Evolutionary conservation across 768 basidiomycete species (phyloP).

Genomic region (Wakefieldia striispora): DNA sequence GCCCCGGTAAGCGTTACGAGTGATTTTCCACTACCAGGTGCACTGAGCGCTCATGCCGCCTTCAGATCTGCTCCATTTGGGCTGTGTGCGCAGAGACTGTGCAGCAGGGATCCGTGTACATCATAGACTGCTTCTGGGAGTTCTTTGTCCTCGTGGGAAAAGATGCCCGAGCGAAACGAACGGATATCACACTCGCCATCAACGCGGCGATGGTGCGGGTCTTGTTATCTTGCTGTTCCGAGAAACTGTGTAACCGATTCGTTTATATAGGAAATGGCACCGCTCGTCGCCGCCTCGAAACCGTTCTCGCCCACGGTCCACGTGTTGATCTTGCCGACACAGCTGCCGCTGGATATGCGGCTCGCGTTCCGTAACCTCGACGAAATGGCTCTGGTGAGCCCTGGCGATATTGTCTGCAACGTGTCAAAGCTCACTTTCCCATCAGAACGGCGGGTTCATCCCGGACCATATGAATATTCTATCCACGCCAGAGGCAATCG

Average conservation of each 20-base stretch:
- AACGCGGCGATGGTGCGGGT: conserved; percentile 50
- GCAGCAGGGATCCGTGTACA: conserved; percentile 50
- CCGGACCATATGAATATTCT: conserved; percentile 82
- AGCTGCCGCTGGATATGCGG: conserved; percentile 68
- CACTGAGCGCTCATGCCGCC: conserved; percentile 1
- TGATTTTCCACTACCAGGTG: neutral
- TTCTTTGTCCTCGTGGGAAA: conserved; percentile 71
- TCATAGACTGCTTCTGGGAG: conserved; percentile 80
- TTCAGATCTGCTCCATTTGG: conserved; percentile 47
- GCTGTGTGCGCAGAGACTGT: conserved; percentile 40
- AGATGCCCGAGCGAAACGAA: conserved; percentile 58
- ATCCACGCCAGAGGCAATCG: conserved; percentile 50
- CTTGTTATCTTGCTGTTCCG: neutral
- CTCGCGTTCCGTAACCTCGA: conserved; percentile 68
- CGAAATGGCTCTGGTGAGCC: conserved; percentile 55
- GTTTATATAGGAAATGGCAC: conserved; percentile 49
- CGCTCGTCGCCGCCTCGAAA: conserved; percentile 45
- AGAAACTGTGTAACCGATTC: neutral
- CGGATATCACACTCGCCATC: conserved; percentile 62
- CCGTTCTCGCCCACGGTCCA: conserved; percentile 77
- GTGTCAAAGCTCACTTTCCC: neutral
- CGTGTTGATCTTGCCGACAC: conserved; percentile 69
- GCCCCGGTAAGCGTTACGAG: conserved; percentile 39
- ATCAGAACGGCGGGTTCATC: conserved; percentile 47
- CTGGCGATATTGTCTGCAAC: neutral